Evolutionary conservation across 2,329 filamentous ascomycete genomes (phyloP).

Genomic region (Cyanodermella asteris): DNA sequence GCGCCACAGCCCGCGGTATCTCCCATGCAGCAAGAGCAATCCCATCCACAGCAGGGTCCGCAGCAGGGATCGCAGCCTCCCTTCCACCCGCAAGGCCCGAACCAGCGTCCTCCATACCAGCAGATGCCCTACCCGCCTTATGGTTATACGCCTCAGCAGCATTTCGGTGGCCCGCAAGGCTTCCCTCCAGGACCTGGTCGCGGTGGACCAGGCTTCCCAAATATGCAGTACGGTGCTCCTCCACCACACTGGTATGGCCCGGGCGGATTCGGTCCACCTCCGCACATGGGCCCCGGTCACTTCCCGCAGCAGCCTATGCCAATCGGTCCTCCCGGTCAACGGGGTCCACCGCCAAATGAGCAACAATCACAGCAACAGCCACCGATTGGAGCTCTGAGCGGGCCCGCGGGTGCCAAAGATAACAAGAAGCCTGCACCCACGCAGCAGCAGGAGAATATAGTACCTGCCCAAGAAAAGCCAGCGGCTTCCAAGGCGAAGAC

Average conservation of each 20-base stretch:
- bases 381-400: slow-evolving; percentile 5
- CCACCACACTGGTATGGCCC: slow-evolving; percentile 56
- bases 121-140: slow-evolving; percentile 24
- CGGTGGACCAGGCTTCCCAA: too few species aligned
- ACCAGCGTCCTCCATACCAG: slow-evolving; percentile 19
- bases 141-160: slow-evolving; percentile 15
- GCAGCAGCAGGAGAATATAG: slow-evolving; percentile 7
- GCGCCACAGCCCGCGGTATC: slow-evolving; percentile 13
- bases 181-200: slow-evolving; percentile 37
- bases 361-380: slow-evolving; percentile 12
- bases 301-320: too few species aligned
- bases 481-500: slow-evolving; percentile 7
- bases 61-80: slow-evolving; percentile 5
- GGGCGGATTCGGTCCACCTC: slow-evolving; percentile 54
- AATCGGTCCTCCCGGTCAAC: too few species aligned
- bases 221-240: slow-evolving; percentile 57
- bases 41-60: slow-evolving; percentile 19
- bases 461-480: slow-evolving; percentile 14
- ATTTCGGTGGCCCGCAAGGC: slow-evolving; percentile 22
- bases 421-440: slow-evolving; percentile 5
- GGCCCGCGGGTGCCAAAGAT: slow-evolving; percentile 15
- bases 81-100: slow-evolving; percentile 17
- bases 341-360: slow-evolving; percentile 15
- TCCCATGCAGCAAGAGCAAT: slow-evolving; percentile 11
- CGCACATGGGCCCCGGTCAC: too few species aligned